These are phyloP conservation scores for Trametes versicolor DNA, from an alignment of 1,284 basidiomycete genomes.

Conservation along the genomic window DNA sequence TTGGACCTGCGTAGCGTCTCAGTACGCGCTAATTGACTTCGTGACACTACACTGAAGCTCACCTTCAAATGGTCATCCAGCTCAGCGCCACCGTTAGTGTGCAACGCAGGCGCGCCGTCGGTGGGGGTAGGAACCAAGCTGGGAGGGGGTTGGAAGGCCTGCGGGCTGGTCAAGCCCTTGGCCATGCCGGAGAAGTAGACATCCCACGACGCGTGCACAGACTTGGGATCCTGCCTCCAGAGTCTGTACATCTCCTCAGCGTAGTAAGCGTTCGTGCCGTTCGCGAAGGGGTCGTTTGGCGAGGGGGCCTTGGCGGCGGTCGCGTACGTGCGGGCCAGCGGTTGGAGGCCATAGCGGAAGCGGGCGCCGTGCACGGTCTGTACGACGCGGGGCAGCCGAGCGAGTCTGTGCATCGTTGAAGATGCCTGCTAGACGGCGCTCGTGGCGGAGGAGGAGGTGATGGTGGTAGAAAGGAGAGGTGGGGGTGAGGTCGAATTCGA, in stretches of 20 bases:
- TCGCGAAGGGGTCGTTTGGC: conserved; percentile 85
- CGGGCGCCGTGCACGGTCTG: conserved; percentile 33
- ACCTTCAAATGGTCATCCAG: conserved; percentile 97
- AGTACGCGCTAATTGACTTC: conserved; percentile 14
- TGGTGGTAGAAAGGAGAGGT: conserved; percentile 8
- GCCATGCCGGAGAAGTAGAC: conserved; percentile 96
- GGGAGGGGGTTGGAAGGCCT: conserved; percentile 91
- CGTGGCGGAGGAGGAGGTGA: conserved; percentile 22
- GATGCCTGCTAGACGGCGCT: conserved; percentile 27
- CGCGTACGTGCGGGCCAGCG: conserved; percentile 51
- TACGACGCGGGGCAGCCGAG: conserved; percentile 36
- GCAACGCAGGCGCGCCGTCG: conserved; percentile 86
- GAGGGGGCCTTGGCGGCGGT: conserved; percentile 66
- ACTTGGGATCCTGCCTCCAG: conserved; percentile 91
- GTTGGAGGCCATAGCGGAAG: conserved; percentile 34
- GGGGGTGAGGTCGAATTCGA: conserved; percentile 21
- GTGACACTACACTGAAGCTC: conserved; percentile 20
- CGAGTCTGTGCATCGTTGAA: conserved; percentile 35
- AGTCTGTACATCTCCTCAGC: conserved; percentile 95
- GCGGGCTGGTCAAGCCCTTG: conserved; percentile 83
- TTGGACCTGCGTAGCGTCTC: conserved; percentile 74
- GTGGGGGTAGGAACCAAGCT: conserved; percentile 72
- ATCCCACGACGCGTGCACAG: conserved; percentile 96
- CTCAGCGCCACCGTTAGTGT: conserved; percentile 76
- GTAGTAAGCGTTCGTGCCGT: conserved; percentile 94